Evolutionary conservation across 2,329 filamentous ascomycete genomes (phyloP).

Genomic region (Furcasterigmium sp.): DNA sequence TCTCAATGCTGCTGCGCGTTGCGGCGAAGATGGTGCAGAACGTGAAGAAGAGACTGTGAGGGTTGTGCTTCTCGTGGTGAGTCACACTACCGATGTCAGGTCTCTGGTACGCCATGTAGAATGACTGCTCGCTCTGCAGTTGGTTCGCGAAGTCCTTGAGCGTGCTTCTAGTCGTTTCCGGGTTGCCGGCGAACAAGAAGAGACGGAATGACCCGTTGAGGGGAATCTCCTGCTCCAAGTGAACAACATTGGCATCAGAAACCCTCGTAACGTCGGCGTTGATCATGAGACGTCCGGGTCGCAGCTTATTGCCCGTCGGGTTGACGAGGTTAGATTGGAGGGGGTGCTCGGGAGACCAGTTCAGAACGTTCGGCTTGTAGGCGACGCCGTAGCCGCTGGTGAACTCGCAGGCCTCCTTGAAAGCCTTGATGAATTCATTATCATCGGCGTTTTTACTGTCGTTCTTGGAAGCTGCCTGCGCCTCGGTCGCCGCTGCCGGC

Average conservation of each 20-base stretch:
- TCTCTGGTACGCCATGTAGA: constrained; percentile 63
- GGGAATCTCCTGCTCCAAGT: constrained; percentile 85
- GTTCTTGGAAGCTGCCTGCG: constrained; percentile 55
- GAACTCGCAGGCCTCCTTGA: constrained; percentile 89
- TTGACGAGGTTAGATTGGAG: constrained; percentile 68
- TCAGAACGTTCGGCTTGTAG: constrained; percentile 76
- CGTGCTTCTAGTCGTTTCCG: constrained; percentile 52
- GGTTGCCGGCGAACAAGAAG: constrained; percentile 77
- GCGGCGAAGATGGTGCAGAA: constrained; percentile 71
- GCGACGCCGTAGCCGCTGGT: constrained; percentile 88
- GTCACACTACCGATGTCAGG: constrained; percentile 57
- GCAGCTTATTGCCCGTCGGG: constrained; percentile 58
- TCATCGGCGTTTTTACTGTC: constrained; percentile 38
- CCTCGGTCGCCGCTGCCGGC: constrained; percentile 66
- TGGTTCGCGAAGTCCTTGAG: constrained; percentile 64
- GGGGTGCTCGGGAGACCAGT: constrained; percentile 72
- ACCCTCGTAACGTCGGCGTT: constrained; percentile 81
- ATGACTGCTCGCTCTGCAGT: constrained; percentile 62
- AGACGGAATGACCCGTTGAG: constrained; percentile 84
- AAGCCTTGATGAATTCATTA: constrained; percentile 81
- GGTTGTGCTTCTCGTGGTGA: constrained; percentile 78
- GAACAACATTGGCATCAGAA: constrained; percentile 82
- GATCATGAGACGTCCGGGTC: constrained; percentile 69
- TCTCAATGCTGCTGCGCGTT: constrained; percentile 64
- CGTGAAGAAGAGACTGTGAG: constrained; percentile 78